Conservation (phyloP, 108 stramenopile genomes). For the Nitzschia inconspicua region DNA sequence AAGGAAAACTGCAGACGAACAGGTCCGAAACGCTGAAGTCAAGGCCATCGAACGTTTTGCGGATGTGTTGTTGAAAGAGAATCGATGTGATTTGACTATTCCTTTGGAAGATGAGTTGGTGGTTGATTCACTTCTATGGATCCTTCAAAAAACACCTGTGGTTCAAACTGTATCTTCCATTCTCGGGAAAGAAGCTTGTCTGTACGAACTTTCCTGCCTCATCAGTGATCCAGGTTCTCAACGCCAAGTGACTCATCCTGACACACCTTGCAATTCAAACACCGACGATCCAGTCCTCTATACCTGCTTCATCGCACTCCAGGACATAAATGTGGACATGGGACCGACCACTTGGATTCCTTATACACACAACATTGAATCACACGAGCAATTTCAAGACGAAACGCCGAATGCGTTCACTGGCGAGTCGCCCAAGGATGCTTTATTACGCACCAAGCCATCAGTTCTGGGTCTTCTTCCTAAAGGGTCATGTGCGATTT, state of each 20-base stretch:
- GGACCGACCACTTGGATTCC: conserved; percentile 82
- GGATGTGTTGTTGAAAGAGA: conserved; percentile 69
- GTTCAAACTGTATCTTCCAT: conserved; percentile 43
- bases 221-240: conserved; percentile 73
- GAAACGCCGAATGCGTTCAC: conserved; percentile 1
- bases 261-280: conserved; percentile 51
- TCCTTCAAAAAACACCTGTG: conserved; percentile 46
- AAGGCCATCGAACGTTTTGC: conserved; percentile 59
- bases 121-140: conserved; percentile 34
- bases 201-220: conserved; percentile 70
- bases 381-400: conserved; percentile 57
- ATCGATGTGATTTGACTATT: conserved; percentile 78
- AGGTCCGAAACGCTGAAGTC: conserved; percentile 41
- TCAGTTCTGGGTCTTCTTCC: conserved; percentile 59
- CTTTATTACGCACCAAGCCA: conserved; percentile 41
- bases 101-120: conserved; percentile 38
- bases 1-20: conserved; percentile 30
- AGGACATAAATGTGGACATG: conserved; percentile 73
- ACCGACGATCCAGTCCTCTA: conserved; percentile 55
- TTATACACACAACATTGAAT: conserved; percentile 49
- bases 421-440: conserved; percentile 53
- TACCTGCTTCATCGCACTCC: conserved; percentile 82
- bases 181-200: conserved; percentile 47
- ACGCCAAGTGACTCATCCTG: conserved; percentile 82
- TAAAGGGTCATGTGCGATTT: conserved; percentile 74